Evolutionary conservation across 2,329 filamentous ascomycete species (phyloP).

Genomic region (Cladosporium velox): DNA sequence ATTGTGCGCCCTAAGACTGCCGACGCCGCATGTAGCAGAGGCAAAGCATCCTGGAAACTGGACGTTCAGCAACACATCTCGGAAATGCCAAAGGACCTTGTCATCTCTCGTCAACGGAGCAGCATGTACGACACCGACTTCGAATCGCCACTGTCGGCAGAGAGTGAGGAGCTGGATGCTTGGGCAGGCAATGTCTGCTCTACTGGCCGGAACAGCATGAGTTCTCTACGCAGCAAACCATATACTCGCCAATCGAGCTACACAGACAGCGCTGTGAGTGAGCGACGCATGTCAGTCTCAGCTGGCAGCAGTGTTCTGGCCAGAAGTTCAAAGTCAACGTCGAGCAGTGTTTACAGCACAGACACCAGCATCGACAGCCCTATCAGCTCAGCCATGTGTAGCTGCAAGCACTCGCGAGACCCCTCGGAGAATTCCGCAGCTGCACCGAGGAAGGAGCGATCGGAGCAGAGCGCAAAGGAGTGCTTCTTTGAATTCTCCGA

Average conservation of each 20-base stretch:
- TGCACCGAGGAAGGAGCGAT: conserved; percentile 11
- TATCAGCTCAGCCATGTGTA: not conserved
- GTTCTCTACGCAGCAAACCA: conserved; percentile 10
- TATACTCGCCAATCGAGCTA: not conserved
- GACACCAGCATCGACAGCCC: conserved; percentile 10
- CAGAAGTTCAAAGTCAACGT: not conserved
- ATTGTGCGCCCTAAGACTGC: not conserved
- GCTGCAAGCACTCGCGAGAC: not conserved
- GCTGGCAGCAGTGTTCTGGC: not conserved
- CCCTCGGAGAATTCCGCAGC: not conserved
- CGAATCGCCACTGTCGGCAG: conserved; percentile 6
- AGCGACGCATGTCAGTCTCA: not conserved
- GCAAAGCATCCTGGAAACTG: not conserved
- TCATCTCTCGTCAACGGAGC: not conserved
- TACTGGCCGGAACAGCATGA: not conserved
- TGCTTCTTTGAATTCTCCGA: conserved; percentile 18
- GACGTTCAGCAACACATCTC: not conserved
- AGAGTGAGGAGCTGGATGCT: conserved; percentile 4
- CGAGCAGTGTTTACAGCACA: conserved; percentile 14
- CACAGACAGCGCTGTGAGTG: not conserved
- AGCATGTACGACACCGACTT: conserved; percentile 11
- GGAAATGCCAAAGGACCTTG: not conserved
- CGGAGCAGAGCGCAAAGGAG: not conserved
- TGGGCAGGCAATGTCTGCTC: conserved; percentile 6
- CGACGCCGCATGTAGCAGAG: not conserved